Conservation (phyloP, 768 basidiomycete species). For the Phylloporus sp. region DNA sequence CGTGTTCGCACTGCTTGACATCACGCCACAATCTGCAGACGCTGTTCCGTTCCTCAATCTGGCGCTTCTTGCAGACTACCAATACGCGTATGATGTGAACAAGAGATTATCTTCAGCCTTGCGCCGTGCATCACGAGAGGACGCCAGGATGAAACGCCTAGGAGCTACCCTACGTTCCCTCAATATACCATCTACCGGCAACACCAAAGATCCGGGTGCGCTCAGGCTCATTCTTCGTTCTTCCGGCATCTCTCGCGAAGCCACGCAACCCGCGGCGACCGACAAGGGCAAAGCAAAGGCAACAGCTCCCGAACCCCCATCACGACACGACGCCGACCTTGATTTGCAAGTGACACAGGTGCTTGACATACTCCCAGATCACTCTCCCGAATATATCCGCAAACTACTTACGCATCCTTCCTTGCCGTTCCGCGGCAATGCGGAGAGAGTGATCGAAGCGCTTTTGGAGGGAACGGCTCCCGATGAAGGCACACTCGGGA, state of each 20-base stretch:
- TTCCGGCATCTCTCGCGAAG: constrained; percentile 39
- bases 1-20: constrained; percentile 55
- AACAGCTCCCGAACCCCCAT: constrained; percentile 7
- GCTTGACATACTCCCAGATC: constrained; percentile 71
- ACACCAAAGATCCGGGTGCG: constrained; percentile 45
- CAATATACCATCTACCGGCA: constrained; percentile 18
- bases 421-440: constrained; percentile 47
- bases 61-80: constrained; percentile 68
- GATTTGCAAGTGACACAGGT: constrained; percentile 65
- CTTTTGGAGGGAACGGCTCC: constrained; percentile 75
- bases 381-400: constrained; percentile 52
- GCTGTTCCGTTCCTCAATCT: constrained; percentile 62
- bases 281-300: constrained; percentile 44
- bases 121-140: constrained; percentile 45
- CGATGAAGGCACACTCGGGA: constrained; percentile 25
- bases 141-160: constrained; percentile 55
- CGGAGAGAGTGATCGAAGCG: constrained; percentile 64
- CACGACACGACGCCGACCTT: constrained; percentile 38
- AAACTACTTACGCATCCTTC: constrained; percentile 48
- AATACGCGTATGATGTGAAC: constrained; percentile 60
- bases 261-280: constrained; percentile 16
- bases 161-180: constrained; percentile 48
- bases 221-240: constrained; percentile 64
- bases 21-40: constrained; percentile 27
- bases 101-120: constrained; percentile 45